phyloP scores from a whole-genome alignment of 2,329 filamentous ascomycete species.

The Botrytis byssoidea region DNA sequence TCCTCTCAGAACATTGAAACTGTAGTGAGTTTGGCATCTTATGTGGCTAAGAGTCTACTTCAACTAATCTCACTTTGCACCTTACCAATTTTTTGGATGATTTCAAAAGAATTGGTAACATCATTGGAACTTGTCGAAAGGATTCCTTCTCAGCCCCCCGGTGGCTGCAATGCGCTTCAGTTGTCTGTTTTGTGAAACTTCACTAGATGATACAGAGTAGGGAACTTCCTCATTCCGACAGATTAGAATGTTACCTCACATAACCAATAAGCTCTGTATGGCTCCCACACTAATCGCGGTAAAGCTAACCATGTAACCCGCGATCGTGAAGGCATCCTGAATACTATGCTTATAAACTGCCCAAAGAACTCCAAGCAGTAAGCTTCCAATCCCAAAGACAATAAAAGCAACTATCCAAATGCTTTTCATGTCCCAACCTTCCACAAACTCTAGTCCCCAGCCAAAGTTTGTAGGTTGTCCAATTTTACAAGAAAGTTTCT shows the following conservation, averaged over 20 bases:
- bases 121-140: background rate
- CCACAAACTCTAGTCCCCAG: conserved; percentile 31
- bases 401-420: conserved; percentile 27
- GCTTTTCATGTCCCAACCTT: conserved; percentile 28
- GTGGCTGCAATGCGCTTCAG: background rate
- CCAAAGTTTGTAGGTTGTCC: conserved; percentile 25
- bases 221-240: background rate
- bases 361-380: conserved; percentile 27
- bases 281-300: conserved; percentile 26
- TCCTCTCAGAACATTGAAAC: background rate
- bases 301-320: conserved; percentile 30
- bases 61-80: background rate
- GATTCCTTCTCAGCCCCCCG: background rate
- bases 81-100: background rate
- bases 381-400: conserved; percentile 26
- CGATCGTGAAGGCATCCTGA: conserved; percentile 30
- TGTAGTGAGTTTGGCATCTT: background rate
- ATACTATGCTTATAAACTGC: conserved; percentile 25
- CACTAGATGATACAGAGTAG: background rate
- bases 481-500: conserved; percentile 24
- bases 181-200: background rate
- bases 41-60: background rate
- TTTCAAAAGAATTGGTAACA: background rate
- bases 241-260: conserved; percentile 6
- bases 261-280: conserved; percentile 37